phyloP scores from a whole-genome alignment of 768 basidiomycete species.

The Lentinula boryana region DNA sequence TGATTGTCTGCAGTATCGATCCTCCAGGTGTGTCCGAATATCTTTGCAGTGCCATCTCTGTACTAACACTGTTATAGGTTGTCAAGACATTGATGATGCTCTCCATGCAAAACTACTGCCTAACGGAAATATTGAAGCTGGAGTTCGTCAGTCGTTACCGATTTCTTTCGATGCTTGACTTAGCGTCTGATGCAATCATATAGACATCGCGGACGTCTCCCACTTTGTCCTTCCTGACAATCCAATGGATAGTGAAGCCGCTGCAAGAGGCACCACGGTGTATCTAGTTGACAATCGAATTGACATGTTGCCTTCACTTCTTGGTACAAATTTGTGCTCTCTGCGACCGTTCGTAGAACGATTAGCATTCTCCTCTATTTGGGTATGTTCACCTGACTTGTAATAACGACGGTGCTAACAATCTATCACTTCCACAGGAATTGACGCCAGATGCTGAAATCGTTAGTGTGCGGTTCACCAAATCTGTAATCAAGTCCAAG shows the following conservation, averaged over 20 bases:
- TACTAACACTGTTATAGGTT: conserved; percentile 41
- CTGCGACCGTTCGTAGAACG: conserved; percentile 89
- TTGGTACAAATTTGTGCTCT: conserved; percentile 95
- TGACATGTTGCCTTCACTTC: conserved; percentile 91
- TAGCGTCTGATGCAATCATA: neutral
- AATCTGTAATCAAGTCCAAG: conserved; percentile 96
- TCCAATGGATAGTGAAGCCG: conserved; percentile 94
- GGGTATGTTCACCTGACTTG: conserved; percentile 51
- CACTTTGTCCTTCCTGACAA: conserved; percentile 92
- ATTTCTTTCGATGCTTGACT: neutral
- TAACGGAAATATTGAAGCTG: conserved; percentile 94
- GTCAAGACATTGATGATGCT: conserved; percentile 98
- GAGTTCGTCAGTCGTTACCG: conserved; percentile 75
- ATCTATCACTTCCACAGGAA: conserved; percentile 53
- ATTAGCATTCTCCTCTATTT: conserved; percentile 91
- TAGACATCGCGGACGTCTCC: conserved; percentile 98
- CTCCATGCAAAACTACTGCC: conserved; percentile 83
- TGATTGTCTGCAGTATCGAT: conserved; percentile 94
- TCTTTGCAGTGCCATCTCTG: neutral
- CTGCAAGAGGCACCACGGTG: conserved; percentile 93
- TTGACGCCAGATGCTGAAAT: conserved; percentile 85
- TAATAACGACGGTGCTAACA: neutral
- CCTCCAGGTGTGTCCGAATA: conserved; percentile 62
- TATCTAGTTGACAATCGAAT: conserved; percentile 98
- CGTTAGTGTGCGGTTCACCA: conserved; percentile 84